A percentile compares a stretch with the other conserved stretches of the same genome.
phyloP scores from a whole-genome alignment of 1,139 yeast species.

The Suhomyces yuchorum region DNA sequence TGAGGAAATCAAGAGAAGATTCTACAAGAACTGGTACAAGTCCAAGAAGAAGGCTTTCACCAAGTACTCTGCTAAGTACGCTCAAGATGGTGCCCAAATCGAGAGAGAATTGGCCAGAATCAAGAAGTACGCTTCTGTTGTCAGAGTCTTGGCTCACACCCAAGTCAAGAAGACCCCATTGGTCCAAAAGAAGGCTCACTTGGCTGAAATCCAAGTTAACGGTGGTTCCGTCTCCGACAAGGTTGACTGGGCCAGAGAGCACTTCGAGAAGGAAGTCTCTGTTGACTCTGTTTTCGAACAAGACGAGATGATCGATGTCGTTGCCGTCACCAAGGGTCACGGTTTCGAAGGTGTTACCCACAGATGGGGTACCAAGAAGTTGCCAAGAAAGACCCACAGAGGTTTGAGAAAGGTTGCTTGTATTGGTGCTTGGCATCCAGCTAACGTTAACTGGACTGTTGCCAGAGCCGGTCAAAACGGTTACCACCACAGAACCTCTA shows the following conservation, averaged over 20 bases:
- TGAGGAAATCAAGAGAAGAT: slow-evolving; percentile 99
- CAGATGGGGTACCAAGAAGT: slow-evolving; percentile 99
- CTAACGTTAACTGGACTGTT: slow-evolving; percentile 99
- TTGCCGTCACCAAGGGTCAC: slow-evolving; percentile 99
- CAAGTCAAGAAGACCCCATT: slow-evolving; percentile 99
- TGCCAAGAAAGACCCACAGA: slow-evolving; percentile 99
- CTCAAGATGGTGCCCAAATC: slow-evolving; percentile 84
- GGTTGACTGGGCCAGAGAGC: slow-evolving; percentile 98
- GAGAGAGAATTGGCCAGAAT: slow-evolving; percentile 98
- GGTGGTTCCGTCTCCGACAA: slow-evolving; percentile 98
- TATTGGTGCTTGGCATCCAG: slow-evolving; percentile 99
- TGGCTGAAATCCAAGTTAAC: slow-evolving; percentile 99
- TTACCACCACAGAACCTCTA: slow-evolving; percentile 99
- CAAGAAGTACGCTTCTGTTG: slow-evolving; percentile 96
- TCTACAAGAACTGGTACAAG: slow-evolving; percentile 99
- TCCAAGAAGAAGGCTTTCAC: slow-evolving; percentile 99
- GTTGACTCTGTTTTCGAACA: slow-evolving; percentile 97
- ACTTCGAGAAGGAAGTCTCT: slow-evolving; percentile 97
- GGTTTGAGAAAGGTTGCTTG: slow-evolving; percentile 99
- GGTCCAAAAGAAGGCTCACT: slow-evolving; percentile 98
- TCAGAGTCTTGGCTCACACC: slow-evolving; percentile 99
- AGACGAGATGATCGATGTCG: slow-evolving; percentile 97
- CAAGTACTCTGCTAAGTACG: slow-evolving; percentile 99
- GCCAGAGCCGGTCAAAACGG: slow-evolving; percentile 99
- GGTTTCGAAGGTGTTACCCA: slow-evolving; percentile 99